Percentiles rank a stretch among this genome's conserved stretches.
Evolutionary conservation across 805 yeast species (phyloP).

Genomic region (Yamadazyma kitorensis): DNA sequence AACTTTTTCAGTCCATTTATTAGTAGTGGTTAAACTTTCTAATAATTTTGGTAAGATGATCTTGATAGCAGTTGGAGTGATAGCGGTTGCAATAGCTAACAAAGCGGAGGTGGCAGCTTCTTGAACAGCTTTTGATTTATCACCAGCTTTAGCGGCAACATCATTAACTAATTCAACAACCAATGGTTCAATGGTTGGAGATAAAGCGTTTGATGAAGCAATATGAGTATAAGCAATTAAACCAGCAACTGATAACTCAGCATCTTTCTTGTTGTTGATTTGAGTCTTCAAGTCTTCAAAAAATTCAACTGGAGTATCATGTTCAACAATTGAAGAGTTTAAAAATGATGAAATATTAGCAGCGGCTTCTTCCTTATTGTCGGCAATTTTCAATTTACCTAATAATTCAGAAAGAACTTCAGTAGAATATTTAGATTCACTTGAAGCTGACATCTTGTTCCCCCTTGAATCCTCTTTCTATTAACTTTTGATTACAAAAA

Average conservation of each 20-base stretch:
- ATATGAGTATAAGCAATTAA: constrained; percentile 82
- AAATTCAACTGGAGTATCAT: constrained; percentile 92
- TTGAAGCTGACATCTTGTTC: constrained; percentile 45
- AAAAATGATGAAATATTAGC: constrained; percentile 87
- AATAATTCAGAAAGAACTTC: constrained; percentile 93
- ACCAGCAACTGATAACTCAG: constrained; percentile 65
- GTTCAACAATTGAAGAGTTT: constrained; percentile 97
- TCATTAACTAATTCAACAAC: constrained; percentile 72
- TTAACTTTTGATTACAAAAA: no score
- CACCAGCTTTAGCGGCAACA: constrained; percentile 81
- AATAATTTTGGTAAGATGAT: constrained; percentile 80
- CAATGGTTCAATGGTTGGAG: constrained; percentile 96
- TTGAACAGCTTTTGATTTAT: constrained; percentile 77
- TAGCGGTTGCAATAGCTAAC: constrained; percentile 69
- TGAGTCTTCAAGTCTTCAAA: constrained; percentile 74
- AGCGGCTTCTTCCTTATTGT: constrained; percentile 82
- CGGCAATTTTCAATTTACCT: constrained; percentile 90
- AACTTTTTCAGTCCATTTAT: constrained; percentile 98
- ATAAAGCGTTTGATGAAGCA: constrained; percentile 71
- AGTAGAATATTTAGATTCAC: constrained; percentile 60
- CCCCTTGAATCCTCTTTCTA: no score
- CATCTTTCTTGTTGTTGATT: constrained; percentile 76
- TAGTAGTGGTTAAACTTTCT: constrained; percentile 61
- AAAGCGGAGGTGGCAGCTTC: constrained; percentile 75
- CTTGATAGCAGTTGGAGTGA: constrained; percentile 94